Evolutionary conservation across 2,329 filamentous ascomycete species (phyloP).

Genomic region (Trichoderma koningiopsis): DNA sequence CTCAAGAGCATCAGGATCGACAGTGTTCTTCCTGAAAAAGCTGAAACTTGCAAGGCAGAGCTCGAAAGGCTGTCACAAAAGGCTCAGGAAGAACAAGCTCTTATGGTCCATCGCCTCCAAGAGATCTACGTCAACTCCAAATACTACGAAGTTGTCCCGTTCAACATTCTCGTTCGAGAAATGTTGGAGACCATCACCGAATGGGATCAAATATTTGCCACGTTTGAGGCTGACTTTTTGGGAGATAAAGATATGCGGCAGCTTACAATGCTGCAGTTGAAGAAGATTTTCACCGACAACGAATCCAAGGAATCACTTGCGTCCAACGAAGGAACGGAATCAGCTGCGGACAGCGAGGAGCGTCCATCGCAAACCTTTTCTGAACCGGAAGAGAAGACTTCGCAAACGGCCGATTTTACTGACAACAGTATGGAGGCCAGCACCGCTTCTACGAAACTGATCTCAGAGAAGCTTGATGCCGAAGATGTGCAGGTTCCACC

Average conservation of each 20-base stretch:
- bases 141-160: conserved; percentile 94
- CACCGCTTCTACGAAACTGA: conserved; percentile 32
- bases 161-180: conserved; percentile 84
- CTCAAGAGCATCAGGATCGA: conserved; percentile 89
- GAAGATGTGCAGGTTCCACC: conserved; percentile 39
- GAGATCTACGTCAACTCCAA: conserved; percentile 90
- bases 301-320: conserved; percentile 76
- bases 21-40: conserved; percentile 84
- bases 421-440: conserved; percentile 41
- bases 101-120: conserved; percentile 76
- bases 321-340: conserved; percentile 66
- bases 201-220: conserved; percentile 87
- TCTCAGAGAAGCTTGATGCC: conserved; percentile 30
- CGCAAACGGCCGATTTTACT: conserved; percentile 46
- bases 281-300: conserved; percentile 91
- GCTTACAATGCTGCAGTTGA: conserved; percentile 87
- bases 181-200: conserved; percentile 92
- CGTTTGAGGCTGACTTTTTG: conserved; percentile 92
- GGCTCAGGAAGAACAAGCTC: conserved; percentile 79
- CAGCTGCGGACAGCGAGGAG: conserved; percentile 55
- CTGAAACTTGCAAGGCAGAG: conserved; percentile 77
- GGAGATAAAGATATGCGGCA: conserved; percentile 96
- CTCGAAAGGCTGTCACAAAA: conserved; percentile 77
- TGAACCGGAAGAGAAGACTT: conserved; percentile 51
- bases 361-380: conserved; percentile 49